These are phyloP conservation scores for Naganishia kalamii DNA, from an alignment of 768 basidiomycete species.

Conservation along the genomic window DNA sequence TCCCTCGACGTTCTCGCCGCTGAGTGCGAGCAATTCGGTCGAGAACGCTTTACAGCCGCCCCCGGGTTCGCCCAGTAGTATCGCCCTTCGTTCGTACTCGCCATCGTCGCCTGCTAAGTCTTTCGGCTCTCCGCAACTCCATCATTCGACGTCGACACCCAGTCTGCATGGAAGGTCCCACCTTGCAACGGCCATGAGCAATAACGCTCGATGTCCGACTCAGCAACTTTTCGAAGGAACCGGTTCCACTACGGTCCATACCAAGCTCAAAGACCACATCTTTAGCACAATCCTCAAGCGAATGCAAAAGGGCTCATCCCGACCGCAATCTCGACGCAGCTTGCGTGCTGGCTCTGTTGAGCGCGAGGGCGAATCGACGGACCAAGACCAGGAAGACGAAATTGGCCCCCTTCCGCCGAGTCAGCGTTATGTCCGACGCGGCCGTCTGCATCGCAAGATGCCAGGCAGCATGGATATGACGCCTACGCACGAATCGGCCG, in stretches of 20 bases:
- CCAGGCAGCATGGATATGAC: constrained; percentile 28
- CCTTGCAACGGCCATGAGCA: not conserved
- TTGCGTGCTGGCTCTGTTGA: constrained; percentile 11
- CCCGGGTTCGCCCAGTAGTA: constrained; percentile 12
- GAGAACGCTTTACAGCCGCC: not conserved
- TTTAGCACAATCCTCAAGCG: constrained; percentile 76
- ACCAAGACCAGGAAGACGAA: constrained; percentile 24
- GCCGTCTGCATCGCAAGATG: constrained; percentile 11
- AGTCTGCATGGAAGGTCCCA: constrained; percentile 22
- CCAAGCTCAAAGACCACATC: constrained; percentile 88
- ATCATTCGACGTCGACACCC: constrained; percentile 41
- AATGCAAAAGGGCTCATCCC: constrained; percentile 29
- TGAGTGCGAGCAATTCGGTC: not conserved
- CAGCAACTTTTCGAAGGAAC: constrained; percentile 64
- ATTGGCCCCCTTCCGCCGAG: constrained; percentile 47
- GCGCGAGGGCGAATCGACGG: constrained; percentile 12
- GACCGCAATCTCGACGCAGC: constrained; percentile 5
- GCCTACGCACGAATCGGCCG: constrained; percentile 7
- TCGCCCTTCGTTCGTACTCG: constrained; percentile 37
- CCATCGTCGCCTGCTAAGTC: constrained; percentile 23
- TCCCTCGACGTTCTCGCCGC: constrained; percentile 20
- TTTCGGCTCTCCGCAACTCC: constrained; percentile 34
- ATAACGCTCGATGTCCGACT: constrained; percentile 14
- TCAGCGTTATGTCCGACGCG: constrained; percentile 30
- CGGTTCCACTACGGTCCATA: constrained; percentile 89